Evolutionary conservation across 257 asterid genomes (phyloP), one percentile per base, ranked within the genome.

Genomic region (Schizonepeta tenuifolia): DNA sequence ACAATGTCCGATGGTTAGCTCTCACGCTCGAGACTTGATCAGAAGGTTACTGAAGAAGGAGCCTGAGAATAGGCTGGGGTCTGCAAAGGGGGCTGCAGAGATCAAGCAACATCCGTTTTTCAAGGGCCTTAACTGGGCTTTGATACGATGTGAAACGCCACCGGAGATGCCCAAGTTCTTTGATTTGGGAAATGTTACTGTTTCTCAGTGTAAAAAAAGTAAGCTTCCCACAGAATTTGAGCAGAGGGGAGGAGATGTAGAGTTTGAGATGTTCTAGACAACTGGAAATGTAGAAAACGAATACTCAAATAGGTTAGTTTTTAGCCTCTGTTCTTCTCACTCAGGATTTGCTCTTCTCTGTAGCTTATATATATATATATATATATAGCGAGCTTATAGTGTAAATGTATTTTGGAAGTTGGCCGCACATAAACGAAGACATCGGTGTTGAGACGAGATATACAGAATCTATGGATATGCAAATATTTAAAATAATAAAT

Each of bases 91-190:
- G 5, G 97, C 96, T 6, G 89, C 90, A 1, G 96, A 88, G 78
- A 91, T 91, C 64, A 91, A 89, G 82, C 87, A 74, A 64, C 97
- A 88, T 68, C 84, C 96, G 6, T 92, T 92, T 77, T 92, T 92
- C 17, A 87, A 85, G 71, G 96, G 97, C 38, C 72, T 88, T 65
- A 92, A 92, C 67, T 92, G 90, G 96, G 97, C 96, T 57, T 62
- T 92, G 76, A 80, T 92, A 41, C 81, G 97, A 36, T 86, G 96
- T 58, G 86, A 83, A 46, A 81, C 80, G 35, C 96, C 97, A 7
- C 98, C 97, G 0, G 93, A 86, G 80, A 51, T 87, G 72, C 97
- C 97, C 1, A 86, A 75, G 82, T 20, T 67, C 17, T 83, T 78
- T 38, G 92, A 88, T 31, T 43, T 81, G 18, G 89, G 86, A 31